phyloP scores from a whole-genome alignment of 23 red algal species.

The Chondrus crispus region DNA sequence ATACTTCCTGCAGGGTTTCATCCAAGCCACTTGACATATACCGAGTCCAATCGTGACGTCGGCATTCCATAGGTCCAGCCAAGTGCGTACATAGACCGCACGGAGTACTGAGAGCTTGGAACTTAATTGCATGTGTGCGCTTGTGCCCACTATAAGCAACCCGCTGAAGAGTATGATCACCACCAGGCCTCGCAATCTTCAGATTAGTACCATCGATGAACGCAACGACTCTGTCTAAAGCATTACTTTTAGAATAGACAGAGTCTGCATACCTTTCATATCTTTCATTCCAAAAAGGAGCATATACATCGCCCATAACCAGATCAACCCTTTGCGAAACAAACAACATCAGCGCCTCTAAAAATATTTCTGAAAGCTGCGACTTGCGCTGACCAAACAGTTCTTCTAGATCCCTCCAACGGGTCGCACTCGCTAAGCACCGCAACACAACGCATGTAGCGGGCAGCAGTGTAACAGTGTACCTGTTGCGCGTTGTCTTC shows the following conservation, averaged over 20 bases:
- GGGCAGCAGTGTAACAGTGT: too few species aligned
- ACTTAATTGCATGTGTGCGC: slow-evolving; percentile 11
- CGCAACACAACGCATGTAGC: background rate
- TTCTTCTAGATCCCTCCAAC: background rate
- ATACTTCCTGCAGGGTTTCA: background rate
- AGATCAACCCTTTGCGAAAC: background rate
- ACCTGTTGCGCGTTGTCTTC: background rate
- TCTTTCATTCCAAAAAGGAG: background rate
- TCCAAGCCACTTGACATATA: background rate
- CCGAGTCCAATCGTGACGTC: slow-evolving; percentile 4
- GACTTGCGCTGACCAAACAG: slow-evolving; percentile 8
- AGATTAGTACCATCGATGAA: background rate
- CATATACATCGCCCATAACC: background rate
- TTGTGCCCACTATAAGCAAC: slow-evolving; percentile 27
- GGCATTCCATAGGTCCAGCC: background rate
- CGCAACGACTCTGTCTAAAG: background rate
- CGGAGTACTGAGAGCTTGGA: background rate
- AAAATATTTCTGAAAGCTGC: slow-evolving; percentile 6
- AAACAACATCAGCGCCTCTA: background rate
- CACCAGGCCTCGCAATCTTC: background rate
- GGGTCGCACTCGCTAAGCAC: background rate
- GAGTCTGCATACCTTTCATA: background rate
- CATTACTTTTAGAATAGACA: background rate
- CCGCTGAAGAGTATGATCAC: background rate
- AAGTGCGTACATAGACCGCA: background rate